Base-by-base conservation (phyloP, 2,329 filamentous ascomycete genomes). In the Ceratocystis harringtonii region DNA sequence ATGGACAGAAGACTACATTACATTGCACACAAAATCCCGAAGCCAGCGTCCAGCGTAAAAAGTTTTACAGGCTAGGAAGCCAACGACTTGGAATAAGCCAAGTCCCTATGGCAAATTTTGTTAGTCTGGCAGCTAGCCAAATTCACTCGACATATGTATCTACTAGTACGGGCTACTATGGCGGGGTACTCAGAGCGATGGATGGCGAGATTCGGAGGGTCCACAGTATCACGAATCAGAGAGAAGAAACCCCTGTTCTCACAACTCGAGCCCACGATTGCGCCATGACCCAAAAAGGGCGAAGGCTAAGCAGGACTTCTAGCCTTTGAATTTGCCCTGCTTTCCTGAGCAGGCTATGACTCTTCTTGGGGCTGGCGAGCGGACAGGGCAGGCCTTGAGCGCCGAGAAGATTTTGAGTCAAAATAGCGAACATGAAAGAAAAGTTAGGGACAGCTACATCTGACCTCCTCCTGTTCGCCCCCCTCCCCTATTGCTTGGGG, bases 201-300 rank as follows among this genome's bases (percentile, higher is more conserved):
- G 36, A 57, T 57, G 52, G 52, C 52, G 52, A 57, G 28, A 57
- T 57, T 57, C 52, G 28, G 52, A 57, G 52, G 52, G 22, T 12
- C 52, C 52, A 57, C 52, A 57, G 52, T 30, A 30, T 30, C 22
- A 57, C 17, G 22, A 57, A 57, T 41, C 36, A 41, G 52, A 30
- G 28, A 57, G 30, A n/a, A 30, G 12, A 28, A 57, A 32, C 25
- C 52, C 52, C 52, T 57, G 52, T 57, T 57, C 52, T 30, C 52
- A 57, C 52, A 25, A 57, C 8, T 10, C 22, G 52, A 57, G 52
- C 52, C 52, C 22, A 17, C 52, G 52, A 57, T 57, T 57, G 52
- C 52, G 52, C 52, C 52, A 57, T 57, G 52, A n/a, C 52, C 52
- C 52, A 28, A 57, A 57, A 28, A 57, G 10, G 22, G 52, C 25